Evolutionary conservation across 2,329 filamentous ascomycete genomes (phyloP).

Genomic region (Ambrosiella xylebori): DNA sequence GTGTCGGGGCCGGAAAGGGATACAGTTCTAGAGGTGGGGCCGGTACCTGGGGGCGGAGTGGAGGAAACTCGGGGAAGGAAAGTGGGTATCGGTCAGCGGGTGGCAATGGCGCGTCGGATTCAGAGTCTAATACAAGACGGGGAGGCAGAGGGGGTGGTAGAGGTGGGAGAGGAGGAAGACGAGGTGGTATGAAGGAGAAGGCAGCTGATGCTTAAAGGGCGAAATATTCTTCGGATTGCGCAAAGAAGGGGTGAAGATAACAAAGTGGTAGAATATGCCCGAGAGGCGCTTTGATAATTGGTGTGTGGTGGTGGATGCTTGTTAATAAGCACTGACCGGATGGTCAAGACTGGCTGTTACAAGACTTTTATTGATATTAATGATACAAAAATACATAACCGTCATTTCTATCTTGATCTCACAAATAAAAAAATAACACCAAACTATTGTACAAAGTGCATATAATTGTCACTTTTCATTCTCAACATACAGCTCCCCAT

Average conservation of each 20-base stretch:
- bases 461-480: too few species aligned
- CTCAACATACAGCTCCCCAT: neutral
- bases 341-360: neutral
- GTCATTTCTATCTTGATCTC: too few species aligned
- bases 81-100: constrained; percentile 75
- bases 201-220: constrained; percentile 37
- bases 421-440: too few species aligned
- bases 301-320: neutral
- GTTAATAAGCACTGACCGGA: neutral
- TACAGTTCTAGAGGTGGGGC: constrained; percentile 45
- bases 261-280: neutral
- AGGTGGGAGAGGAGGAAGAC: constrained; percentile 31
- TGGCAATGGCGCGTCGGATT: constrained; percentile 47
- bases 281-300: neutral
- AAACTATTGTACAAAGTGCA: too few species aligned
- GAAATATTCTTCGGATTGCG: constrained; percentile 17
- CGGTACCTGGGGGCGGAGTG: constrained; percentile 49
- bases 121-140: constrained; percentile 36
- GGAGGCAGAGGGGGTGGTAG: constrained; percentile 40
- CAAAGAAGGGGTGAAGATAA: neutral
- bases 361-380: neutral
- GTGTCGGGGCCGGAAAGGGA: constrained; percentile 21
- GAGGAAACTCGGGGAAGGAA: constrained; percentile 40
- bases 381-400: too few species aligned
- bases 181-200: constrained; percentile 42